Conservation (phyloP, 306 rosid species). For the Dicorynia guianensis region DNA sequence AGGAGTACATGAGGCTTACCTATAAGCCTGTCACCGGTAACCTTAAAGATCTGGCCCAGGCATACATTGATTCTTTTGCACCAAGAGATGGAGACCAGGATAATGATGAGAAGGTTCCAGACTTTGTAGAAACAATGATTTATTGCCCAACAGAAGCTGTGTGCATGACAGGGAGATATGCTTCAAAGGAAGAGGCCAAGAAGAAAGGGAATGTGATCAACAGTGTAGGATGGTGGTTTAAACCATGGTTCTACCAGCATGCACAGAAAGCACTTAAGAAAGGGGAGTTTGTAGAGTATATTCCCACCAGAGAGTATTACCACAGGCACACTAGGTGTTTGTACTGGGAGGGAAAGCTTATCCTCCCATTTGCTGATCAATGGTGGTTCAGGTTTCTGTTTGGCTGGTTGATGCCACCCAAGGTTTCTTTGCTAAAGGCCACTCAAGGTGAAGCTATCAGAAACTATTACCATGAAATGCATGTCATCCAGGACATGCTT, state of each 20-base stretch:
- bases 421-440: constrained; percentile 95
- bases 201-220: constrained; percentile 89
- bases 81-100: constrained; percentile 94
- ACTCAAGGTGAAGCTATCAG: constrained; percentile 98
- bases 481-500: constrained; percentile 96
- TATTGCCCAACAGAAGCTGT: constrained; percentile 76
- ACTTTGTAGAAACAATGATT: constrained; percentile 93
- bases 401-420: constrained; percentile 99
- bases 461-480: constrained; percentile 96
- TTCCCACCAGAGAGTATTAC: constrained; percentile 91
- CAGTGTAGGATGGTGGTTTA: constrained; percentile 94
- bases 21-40: constrained; percentile 81
- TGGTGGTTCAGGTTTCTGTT: constrained; percentile 86
- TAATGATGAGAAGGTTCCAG: constrained; percentile 84
- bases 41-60: constrained; percentile 83
- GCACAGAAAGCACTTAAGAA: constrained; percentile 84
- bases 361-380: constrained; percentile 95
- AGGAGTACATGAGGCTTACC: constrained; percentile 92
- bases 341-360: constrained; percentile 99
- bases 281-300: constrained; percentile 90
- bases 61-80: constrained; percentile 79
- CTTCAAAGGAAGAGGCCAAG: constrained; percentile 92
- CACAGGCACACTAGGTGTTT: constrained; percentile 97
- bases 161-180: constrained; percentile 89
- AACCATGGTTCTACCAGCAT: constrained; percentile 96